Evolutionary conservation across 2,329 filamentous ascomycete genomes (phyloP).

Genomic region (Clarireedia monteithiana): DNA sequence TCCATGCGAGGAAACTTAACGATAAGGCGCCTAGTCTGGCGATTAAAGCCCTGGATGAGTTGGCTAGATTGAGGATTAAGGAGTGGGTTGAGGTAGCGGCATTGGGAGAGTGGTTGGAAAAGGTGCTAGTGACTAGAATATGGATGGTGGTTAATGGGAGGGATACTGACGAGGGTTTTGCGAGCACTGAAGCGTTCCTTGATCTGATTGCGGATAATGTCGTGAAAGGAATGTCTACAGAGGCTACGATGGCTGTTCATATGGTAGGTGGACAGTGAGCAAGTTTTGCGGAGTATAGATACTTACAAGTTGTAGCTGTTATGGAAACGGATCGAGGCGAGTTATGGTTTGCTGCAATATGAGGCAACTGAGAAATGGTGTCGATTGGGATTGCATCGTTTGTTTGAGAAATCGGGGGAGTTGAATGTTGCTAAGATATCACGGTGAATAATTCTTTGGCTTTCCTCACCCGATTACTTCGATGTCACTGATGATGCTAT

Average conservation of each 20-base stretch:
- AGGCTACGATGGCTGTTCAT: conserved; percentile 59
- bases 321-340: conserved; percentile 69
- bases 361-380: conserved; percentile 63
- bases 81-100: conserved; percentile 28
- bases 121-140: conserved; percentile 57
- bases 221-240: conserved; percentile 42
- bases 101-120: conserved; percentile 57
- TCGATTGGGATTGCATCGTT: conserved; percentile 52
- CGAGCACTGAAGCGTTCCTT: conserved; percentile 35
- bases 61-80: conserved; percentile 53
- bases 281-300: neutral
- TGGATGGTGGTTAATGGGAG: conserved; percentile 53
- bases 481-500: neutral
- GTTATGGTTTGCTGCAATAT: conserved; percentile 44
- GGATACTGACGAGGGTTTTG: conserved; percentile 29
- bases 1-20: conserved; percentile 60
- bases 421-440: conserved; percentile 61
- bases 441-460: conserved; percentile 39
- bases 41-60: conserved; percentile 49
- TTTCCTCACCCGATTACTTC: neutral
- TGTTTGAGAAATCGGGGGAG: conserved; percentile 60
- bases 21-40: conserved; percentile 42
- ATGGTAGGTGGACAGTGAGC: conserved; percentile 40
- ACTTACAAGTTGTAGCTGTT: conserved; percentile 48
- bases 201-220: conserved; percentile 40